Conservation (phyloP, 768 basidiomycete species). For the Lactarius akahatsu region DNA sequence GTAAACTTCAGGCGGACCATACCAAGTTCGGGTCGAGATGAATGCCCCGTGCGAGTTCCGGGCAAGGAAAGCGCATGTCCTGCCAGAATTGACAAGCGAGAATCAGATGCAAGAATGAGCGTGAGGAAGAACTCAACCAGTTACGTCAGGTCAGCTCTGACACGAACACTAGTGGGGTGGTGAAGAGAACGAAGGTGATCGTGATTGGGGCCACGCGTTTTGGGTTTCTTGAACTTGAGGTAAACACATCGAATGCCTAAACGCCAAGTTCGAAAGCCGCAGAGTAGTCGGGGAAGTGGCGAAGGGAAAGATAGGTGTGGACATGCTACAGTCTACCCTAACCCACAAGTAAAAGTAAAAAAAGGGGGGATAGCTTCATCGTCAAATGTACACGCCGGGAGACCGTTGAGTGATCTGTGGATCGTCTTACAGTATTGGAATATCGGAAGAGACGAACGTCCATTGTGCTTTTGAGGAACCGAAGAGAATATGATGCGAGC, state of each 20-base stretch:
- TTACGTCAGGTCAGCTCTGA: too few species aligned
- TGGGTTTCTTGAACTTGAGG: not conserved
- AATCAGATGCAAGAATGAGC: not conserved
- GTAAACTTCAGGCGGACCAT: not conserved
- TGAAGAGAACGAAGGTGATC: not conserved
- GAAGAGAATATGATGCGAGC: not conserved
- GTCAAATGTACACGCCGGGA: not conserved
- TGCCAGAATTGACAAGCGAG: not conserved
- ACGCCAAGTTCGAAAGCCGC: not conserved
- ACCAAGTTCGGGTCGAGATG: not conserved
- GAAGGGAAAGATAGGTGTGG: not conserved
- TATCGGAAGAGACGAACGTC: too few species aligned
- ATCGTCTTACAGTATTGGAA: too few species aligned
- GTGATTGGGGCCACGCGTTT: not conserved
- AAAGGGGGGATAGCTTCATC: too few species aligned
- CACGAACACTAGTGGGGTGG: not conserved
- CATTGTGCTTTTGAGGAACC: not conserved
- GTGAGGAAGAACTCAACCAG: not conserved
- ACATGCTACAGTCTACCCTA: not conserved
- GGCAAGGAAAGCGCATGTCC: not conserved
- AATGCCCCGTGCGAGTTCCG: not conserved
- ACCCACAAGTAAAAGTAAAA: not conserved
- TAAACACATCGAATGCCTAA: not conserved
- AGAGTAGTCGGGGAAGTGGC: too few species aligned
- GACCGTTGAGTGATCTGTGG: too few species aligned